Base-by-base conservation (phyloP, 2,329 filamentous ascomycete species). In the Fusarium burgessii region DNA sequence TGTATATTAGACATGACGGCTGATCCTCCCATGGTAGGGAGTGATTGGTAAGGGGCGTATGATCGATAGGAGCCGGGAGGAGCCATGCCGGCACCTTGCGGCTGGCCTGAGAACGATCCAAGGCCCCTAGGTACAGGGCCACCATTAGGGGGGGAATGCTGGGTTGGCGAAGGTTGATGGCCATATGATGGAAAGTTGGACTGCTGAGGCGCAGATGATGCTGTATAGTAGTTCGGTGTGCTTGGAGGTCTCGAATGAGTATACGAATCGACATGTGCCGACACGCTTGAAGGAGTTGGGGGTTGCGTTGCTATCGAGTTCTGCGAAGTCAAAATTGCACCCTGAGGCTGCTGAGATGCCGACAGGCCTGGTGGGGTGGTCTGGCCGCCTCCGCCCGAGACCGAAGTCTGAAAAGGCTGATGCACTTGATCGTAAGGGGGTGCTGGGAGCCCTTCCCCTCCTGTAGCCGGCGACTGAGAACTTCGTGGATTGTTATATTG, bases 1-100 rank as follows among this genome's bases (percentile, higher is more conserved):
- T 91, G 89, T 29, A 96, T 87, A 77, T 95, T 96, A 18, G 92
- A 92, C 84, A 95, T 89, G 32, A 95, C 90, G 2, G 91, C 87
- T 2, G 90, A 89, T 47, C 90, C 90, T 43, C 85, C 83, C 84
- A 91, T 87, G n/a, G 85, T 83, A 6, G 91, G 87, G 6, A 92
- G 84, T 6, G 91, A 88, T 32, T 82, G 78, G 62, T 82, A 81
- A 17, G 69, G 73, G 66, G 70, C 72, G 77, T 86, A 87, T 5
- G 83, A 81, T 79, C 79, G 72, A 68, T 89, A 89, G 18, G 82
- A 82, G 58, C 86, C 84, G 25, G 88, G 88, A 7, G 89, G 87
- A 7, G 79, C 80, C 80, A 82, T 81, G 29, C 74, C 63, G 6
- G 78, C 66, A 20, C 66, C 67, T 35, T 69, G 70, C 43, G 72